Percentiles rank a stretch among this genome's conserved stretches.
Conservation (phyloP, 768 basidiomycete species). For the Tephrocybe sp. region DNA sequence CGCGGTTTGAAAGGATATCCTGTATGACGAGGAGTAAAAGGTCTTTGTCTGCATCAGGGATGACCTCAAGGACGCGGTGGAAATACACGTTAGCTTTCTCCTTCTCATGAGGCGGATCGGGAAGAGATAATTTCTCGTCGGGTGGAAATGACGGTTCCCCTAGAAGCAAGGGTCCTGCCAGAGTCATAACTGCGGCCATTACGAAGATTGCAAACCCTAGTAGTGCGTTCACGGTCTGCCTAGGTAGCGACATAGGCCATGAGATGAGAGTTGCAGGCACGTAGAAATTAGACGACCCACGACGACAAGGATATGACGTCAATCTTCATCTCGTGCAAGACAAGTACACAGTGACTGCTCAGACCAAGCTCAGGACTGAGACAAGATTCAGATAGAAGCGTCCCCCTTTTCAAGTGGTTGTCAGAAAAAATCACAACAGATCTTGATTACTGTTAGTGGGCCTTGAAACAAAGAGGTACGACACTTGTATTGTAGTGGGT, state of each 20-base stretch:
- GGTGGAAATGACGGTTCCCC: not conserved
- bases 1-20: slow-evolving; percentile 34
- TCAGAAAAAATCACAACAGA: too few relatives aligned
- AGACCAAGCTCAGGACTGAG: too few relatives aligned
- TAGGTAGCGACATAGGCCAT: not conserved
- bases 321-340: too few relatives aligned
- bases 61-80: slow-evolving; percentile 60
- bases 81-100: slow-evolving; percentile 25
- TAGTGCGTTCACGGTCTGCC: slow-evolving; percentile 1
- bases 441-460: too few relatives aligned
- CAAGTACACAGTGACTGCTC: too few relatives aligned
- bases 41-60: slow-evolving; percentile 65
- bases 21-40: slow-evolving; percentile 51
- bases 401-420: too few relatives aligned
- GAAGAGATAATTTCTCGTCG: not conserved
- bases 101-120: slow-evolving; percentile 8
- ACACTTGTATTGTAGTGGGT: too few relatives aligned
- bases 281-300: not conserved
- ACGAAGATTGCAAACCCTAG: not conserved
- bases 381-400: too few relatives aligned
- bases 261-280: not conserved
- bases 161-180: slow-evolving; percentile 4
- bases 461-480: too few relatives aligned
- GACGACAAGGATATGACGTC: not conserved
- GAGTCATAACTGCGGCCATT: slow-evolving; percentile 1